phyloP scores from a whole-genome alignment of 305 asterid species.

The Fraxinus ornus region DNA sequence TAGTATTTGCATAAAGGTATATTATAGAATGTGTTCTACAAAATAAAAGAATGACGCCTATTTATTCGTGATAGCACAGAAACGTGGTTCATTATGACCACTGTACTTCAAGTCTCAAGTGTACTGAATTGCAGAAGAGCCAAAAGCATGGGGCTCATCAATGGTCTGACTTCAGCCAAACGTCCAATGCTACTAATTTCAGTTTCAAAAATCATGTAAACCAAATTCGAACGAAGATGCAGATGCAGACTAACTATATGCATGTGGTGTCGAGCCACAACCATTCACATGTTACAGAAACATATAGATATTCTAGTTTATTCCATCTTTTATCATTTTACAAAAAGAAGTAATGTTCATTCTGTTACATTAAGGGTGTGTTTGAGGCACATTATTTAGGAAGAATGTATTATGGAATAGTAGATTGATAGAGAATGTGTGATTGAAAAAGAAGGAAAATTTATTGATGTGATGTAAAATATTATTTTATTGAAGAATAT shows the following conservation, averaged over 20 bases:
- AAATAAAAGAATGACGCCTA: background rate
- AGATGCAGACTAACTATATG: background rate
- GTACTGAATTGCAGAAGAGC: background rate
- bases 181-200: background rate
- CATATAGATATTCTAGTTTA: background rate
- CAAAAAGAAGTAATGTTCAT: background rate
- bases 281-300: background rate
- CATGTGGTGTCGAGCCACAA: background rate
- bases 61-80: background rate
- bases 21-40: background rate
- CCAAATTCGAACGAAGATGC: background rate
- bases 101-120: background rate
- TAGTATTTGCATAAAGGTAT: background rate
- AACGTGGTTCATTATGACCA: background rate
- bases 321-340: background rate
- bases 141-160: background rate
- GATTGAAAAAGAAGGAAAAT: no score
- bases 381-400: no score
- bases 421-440: no score
- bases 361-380: background rate
- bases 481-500: no score
- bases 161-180: background rate
- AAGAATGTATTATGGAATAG: no score
- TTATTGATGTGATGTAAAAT: no score
- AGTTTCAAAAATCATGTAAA: background rate